Percentiles rank a stretch among this genome's conserved stretches.
Conservation (phyloP, 1,139 yeast genomes). For the Geotrichum histeridarum region DNA sequence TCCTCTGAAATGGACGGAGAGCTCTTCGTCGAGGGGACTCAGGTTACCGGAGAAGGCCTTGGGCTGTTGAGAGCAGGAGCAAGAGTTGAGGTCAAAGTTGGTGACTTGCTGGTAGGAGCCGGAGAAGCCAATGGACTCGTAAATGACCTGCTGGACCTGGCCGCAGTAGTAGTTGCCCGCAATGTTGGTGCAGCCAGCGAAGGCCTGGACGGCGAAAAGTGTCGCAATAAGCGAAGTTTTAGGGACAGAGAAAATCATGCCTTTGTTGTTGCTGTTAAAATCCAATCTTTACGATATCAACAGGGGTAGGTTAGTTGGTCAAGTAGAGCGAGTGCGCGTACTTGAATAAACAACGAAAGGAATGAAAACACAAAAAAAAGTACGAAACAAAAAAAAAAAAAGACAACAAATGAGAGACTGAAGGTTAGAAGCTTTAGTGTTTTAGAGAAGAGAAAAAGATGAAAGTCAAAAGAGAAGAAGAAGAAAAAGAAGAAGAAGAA, state of each 20-base stretch:
- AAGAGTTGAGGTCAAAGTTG: slow-evolving; percentile 59
- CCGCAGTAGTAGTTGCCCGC: slow-evolving; percentile 81
- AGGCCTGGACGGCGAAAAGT: slow-evolving; percentile 8
- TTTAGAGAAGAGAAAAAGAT: background rate
- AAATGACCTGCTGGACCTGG: slow-evolving; percentile 60
- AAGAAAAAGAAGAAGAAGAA: background rate
- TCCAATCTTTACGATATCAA: background rate
- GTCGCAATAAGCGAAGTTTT: slow-evolving; percentile 2
- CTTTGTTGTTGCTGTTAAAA: background rate
- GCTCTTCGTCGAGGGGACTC: slow-evolving; percentile 82
- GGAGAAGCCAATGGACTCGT: slow-evolving; percentile 67
- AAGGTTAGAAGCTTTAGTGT: background rate
- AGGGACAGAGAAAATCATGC: slow-evolving; percentile 3
- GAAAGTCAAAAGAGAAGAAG: background rate
- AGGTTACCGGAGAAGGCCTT: slow-evolving; percentile 63
- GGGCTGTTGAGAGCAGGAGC: slow-evolving; percentile 53
- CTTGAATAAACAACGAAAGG: background rate
- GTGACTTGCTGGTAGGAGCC: slow-evolving; percentile 76
- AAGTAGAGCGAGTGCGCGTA: background rate
- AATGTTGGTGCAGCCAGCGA: slow-evolving; percentile 27
- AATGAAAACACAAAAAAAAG: background rate
- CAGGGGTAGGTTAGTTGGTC: background rate
- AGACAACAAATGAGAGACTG: background rate
- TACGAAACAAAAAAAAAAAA: background rate
- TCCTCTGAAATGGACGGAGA: slow-evolving; percentile 92